Evolutionary conservation across 2,329 filamentous ascomycete species (phyloP).

Genomic region (Pyrenophora seminiperda): DNA sequence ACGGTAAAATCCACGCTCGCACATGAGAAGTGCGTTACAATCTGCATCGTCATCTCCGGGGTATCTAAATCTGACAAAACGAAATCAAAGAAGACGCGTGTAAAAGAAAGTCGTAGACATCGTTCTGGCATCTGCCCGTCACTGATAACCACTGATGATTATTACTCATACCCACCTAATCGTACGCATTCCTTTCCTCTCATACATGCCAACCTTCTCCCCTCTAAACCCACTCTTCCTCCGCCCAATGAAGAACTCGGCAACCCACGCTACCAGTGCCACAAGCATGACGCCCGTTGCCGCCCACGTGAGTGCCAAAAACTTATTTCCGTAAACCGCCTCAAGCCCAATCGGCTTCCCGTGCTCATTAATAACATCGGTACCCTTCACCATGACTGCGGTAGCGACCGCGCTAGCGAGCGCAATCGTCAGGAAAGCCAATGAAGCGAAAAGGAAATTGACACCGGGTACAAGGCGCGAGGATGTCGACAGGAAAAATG

Average conservation of each 20-base stretch:
- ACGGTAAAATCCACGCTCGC: no score
- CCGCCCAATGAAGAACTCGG: constrained; percentile 38
- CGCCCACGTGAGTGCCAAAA: constrained; percentile 65
- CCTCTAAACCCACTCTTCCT: constrained; percentile 9
- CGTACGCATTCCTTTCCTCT: no score
- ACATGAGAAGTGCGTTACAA: no score
- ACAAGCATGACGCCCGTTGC: constrained; percentile 55
- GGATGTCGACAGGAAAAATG: constrained; percentile 51
- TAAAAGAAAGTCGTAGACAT: no score
- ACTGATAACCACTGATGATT: no score
- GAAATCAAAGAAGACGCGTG: no score
- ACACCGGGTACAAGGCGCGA: constrained; percentile 54
- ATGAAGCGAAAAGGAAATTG: constrained; percentile 56
- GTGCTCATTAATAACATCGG: constrained; percentile 59
- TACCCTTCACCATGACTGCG: constrained; percentile 62
- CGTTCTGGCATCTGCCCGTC: no score
- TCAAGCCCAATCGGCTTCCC: constrained; percentile 57
- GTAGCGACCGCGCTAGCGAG: constrained; percentile 76
- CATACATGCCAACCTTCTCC: neutral
- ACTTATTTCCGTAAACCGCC: constrained; percentile 59
- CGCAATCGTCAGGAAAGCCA: constrained; percentile 66
- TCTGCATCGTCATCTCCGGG: no score
- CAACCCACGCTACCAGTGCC: constrained; percentile 36
- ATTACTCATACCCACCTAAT: no score
- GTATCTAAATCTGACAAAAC: no score